Evolutionary conservation across 345 rosid species (phyloP).

Genomic region (Orychophragmus violaceus): DNA sequence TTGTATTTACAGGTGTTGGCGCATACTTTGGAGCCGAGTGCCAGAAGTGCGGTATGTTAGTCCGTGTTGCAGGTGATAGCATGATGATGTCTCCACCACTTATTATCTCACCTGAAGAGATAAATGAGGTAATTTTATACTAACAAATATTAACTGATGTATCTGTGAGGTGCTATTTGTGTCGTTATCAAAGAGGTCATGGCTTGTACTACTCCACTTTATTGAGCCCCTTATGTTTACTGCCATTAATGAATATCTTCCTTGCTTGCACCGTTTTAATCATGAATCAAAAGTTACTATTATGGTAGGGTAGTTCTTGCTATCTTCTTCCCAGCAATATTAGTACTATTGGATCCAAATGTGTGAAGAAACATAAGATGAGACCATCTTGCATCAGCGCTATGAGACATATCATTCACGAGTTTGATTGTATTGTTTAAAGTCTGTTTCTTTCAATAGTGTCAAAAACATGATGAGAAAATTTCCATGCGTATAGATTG

Average conservation of each 20-base stretch:
- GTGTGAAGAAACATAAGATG: background rate
- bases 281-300: constrained; percentile 6
- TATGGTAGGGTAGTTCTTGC: constrained; percentile 17
- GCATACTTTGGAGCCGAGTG: too few relatives aligned
- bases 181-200: constrained; percentile 5
- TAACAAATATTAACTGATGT: background rate
- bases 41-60: too few relatives aligned
- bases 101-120: too few relatives aligned
- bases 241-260: background rate
- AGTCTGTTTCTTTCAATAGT: background rate
- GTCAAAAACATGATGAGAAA: background rate
- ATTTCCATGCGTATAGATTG: too few relatives aligned
- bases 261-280: constrained; percentile 5
- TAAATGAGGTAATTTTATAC: background rate
- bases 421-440: background rate
- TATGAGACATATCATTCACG: background rate
- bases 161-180: background rate
- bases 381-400: too few relatives aligned
- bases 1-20: too few relatives aligned
- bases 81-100: too few relatives aligned
- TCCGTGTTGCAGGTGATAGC: too few relatives aligned
- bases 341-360: constrained; percentile 3
- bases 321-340: background rate
- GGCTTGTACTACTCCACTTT: background rate
- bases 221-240: background rate